Evolutionary conservation across 2,329 filamentous ascomycete genomes (phyloP), one percentile per base, ranked within the genome.

Genomic region (Alternaria sp.): DNA sequence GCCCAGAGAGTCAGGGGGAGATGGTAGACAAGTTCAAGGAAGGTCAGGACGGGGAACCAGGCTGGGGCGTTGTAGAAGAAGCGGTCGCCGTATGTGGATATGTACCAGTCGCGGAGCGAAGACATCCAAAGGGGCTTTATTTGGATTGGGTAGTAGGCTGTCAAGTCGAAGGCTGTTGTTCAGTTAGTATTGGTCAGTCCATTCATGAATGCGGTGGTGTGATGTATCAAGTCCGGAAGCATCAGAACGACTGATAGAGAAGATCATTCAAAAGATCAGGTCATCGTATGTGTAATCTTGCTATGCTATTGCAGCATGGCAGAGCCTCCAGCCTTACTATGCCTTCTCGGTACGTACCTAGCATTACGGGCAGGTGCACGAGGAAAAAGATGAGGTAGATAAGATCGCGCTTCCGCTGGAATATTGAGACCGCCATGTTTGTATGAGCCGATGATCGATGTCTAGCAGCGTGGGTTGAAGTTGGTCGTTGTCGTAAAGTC

Each of bases 11-110:
- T 88, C 18, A 90, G 71, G 0, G 89, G 89, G 0, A 88, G 76
- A 75, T 91, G 89, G 71, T 87, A 89, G 18, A 87, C 60, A 3
- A 87, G 72, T 73, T 92, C 89, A 72, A 90, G 84, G 74, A 83
- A 85, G 25, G 85, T 83, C 72, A 87, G 89, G 14, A 82, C 67
- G 11, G 79, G 80, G 73, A 91, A 91, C 85, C 87, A 92, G 5
- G 82, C 75, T 43, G 88, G 88, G 2, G 87, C 83, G 4, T 80
- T 72, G 33, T 84, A 82, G 79, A 91, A 90, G 82, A 90, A 90
- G 57, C 85, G 86, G 72, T 92, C 89, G 14, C 84, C 82, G 75
- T 90, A 90, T 2, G 84, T 89, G 2, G 80, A 74, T 63, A 90
- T 82, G 77, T 91, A 90, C 78, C 81, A 90, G 3, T 79, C 71